phyloP scores from a whole-genome alignment of 495 filamentous ascomycete genomes.

The Penicillium tannophilum region DNA sequence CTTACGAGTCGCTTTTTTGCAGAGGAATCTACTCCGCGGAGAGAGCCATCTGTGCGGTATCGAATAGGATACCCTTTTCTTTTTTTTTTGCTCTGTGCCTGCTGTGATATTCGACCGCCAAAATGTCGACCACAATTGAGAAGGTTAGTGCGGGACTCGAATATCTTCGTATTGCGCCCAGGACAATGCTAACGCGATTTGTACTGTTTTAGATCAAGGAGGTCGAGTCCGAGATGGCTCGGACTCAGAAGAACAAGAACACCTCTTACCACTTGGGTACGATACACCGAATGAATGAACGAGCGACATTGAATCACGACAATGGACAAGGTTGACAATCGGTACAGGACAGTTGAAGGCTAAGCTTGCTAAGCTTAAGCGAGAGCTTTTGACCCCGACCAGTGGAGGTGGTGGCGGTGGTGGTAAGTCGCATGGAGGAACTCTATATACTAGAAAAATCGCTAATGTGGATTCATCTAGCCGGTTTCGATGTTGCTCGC shows the following conservation, averaged over 20 bases:
- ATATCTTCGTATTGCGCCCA: slow-evolving; percentile 16
- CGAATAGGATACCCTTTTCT: slow-evolving; percentile 8
- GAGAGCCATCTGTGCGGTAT: neutral
- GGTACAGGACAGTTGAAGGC: slow-evolving; percentile 86
- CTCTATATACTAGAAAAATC: neutral
- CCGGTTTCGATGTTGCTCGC: slow-evolving; percentile 96
- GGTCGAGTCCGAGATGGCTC: slow-evolving; percentile 96
- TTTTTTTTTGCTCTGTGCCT: slow-evolving; percentile 13
- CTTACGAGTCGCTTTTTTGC: slow-evolving; percentile 7
- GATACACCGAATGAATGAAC: slow-evolving; percentile 12
- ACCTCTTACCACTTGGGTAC: slow-evolving; percentile 81
- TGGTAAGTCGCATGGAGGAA: slow-evolving; percentile 49
- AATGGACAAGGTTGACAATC: slow-evolving; percentile 29
- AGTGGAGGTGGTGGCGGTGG: slow-evolving; percentile 79
- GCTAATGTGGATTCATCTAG: slow-evolving; percentile 44
- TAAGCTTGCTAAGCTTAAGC: slow-evolving; percentile 96
- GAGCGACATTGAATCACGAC: slow-evolving; percentile 8
- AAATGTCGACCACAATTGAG: slow-evolving; percentile 93
- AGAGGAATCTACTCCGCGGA: slow-evolving; percentile 9
- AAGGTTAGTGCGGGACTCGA: slow-evolving; percentile 63
- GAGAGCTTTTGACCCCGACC: slow-evolving; percentile 87
- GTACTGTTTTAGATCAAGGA: slow-evolving; percentile 79
- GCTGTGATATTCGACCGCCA: slow-evolving; percentile 43
- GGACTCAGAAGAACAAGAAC: slow-evolving; percentile 97
- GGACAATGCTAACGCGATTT: slow-evolving; percentile 27